These are phyloP conservation scores for Aspergillus sp. DNA, from an alignment of 2,329 filamentous ascomycete genomes.

Conservation along the genomic window DNA sequence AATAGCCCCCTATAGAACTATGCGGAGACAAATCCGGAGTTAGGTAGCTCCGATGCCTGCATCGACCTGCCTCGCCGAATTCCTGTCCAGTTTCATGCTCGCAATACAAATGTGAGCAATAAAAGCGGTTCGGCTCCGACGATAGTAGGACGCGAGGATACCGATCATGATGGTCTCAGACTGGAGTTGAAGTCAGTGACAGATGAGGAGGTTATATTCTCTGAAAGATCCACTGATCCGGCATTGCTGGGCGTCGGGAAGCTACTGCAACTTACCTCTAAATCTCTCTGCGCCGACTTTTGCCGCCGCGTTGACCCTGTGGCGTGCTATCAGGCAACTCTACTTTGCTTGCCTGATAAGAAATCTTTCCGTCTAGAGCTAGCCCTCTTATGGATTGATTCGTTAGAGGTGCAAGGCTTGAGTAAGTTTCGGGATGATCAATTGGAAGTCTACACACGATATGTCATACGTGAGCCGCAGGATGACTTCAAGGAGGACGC, in stretches of 20 bases:
- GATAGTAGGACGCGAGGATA: not conserved
- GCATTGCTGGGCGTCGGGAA: slow-evolving; percentile 14
- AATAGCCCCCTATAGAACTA: slow-evolving; percentile 14
- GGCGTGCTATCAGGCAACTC: slow-evolving; percentile 27
- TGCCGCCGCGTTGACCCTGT: slow-evolving; percentile 15
- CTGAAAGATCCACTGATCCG: slow-evolving; percentile 10
- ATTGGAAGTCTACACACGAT: slow-evolving; percentile 21
- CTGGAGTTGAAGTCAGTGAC: slow-evolving; percentile 16
- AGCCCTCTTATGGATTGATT: slow-evolving; percentile 30
- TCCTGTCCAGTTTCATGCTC: slow-evolving; percentile 16
- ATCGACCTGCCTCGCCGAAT: slow-evolving; percentile 2
- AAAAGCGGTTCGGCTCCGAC: not conserved
- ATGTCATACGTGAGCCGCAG: slow-evolving; percentile 19
- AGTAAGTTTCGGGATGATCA: slow-evolving; percentile 11
- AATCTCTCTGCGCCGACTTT: slow-evolving; percentile 20
- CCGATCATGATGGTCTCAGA: slow-evolving; percentile 7
- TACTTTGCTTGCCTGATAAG: slow-evolving; percentile 12
- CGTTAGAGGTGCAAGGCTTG: slow-evolving; percentile 19
- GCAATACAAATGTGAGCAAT: not conserved
- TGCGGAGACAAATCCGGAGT: not conserved
- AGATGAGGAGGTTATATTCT: slow-evolving; percentile 13
- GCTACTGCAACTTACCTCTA: slow-evolving; percentile 17
- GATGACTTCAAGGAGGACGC: not conserved
- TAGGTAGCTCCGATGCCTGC: not conserved
- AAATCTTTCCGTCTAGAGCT: slow-evolving; percentile 23